Base-by-base conservation (phyloP, 2,329 filamentous ascomycete species). In the Epichloe gansuensis region DNA sequence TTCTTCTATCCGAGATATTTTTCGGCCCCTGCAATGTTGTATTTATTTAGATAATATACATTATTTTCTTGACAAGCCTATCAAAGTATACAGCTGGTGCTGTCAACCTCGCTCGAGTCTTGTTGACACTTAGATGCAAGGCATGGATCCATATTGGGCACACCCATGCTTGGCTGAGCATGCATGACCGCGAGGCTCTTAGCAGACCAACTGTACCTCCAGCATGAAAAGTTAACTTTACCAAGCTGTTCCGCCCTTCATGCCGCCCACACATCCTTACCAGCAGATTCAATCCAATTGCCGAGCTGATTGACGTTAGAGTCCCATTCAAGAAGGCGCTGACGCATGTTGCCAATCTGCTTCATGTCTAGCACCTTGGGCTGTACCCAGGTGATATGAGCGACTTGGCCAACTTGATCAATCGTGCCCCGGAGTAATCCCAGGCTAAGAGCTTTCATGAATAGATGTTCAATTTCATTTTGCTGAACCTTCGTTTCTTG, bases 381-480 rank as follows among this genome's bases (percentile, higher is more conserved):
- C 74, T 98, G 93, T 54, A 98, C 93, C 93, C 93, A 98, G 63
- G 91, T 91, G 71, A 98, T 96, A 66, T 91, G 83, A 44, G 93
- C 93, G 60, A 97, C 83, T 70, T 91, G 85, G 47, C 89, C 89
- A 35, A 98, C 93, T 73, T 98, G 91, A 68, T 98, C 93, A 62
- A 98, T 97, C 53, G 87, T 93, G 46, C 93, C 93, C 60, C 86
- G 81, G 60, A 98, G 74, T 60, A 98, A 75, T 1, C 93, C 93
- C 61, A 98, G 72, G 65, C 91, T 96, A 62, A 98, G 72, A n/a
- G 93, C 93, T 77, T 96, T 97, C 93, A 98, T 98, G 63, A 98
- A 87, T 58, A 98, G 74, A 68, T 97, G 91, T 76, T 98, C 93
- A 61, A 98, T 97, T 73, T 97, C 89, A 63, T 93, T 83, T 3